These are phyloP conservation scores for Sporothrix schenckii DNA, from an alignment of 2,329 filamentous ascomycete genomes.

Conservation along the genomic window DNA sequence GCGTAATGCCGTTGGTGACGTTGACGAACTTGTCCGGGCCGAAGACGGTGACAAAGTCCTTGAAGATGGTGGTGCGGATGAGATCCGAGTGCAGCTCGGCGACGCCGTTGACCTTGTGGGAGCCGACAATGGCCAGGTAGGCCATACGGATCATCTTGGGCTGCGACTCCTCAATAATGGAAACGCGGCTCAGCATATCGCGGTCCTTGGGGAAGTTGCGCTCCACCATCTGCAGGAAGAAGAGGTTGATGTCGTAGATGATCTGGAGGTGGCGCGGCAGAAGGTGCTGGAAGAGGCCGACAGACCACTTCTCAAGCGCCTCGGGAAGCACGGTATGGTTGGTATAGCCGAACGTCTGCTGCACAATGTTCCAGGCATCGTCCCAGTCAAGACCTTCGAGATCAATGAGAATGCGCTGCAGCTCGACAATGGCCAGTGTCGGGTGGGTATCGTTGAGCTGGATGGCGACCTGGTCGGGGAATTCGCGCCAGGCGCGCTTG, in stretches of 20 bases:
- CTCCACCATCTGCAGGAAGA: slow-evolving; percentile 89
- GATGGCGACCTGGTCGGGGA: slow-evolving; percentile 92
- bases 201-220: slow-evolving; percentile 86
- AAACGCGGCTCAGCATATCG: slow-evolving; percentile 83
- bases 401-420: slow-evolving; percentile 90
- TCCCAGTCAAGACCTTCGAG: slow-evolving; percentile 92
- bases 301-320: slow-evolving; percentile 97
- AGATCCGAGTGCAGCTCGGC: slow-evolving; percentile 96
- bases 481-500: slow-evolving; percentile 85
- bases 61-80: slow-evolving; percentile 99
- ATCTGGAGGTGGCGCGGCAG: slow-evolving; percentile 94
- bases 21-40: slow-evolving; percentile 98
- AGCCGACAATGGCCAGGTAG: slow-evolving; percentile 89
- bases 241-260: slow-evolving; percentile 97
- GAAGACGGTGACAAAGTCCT: slow-evolving; percentile 94
- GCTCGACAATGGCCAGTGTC: slow-evolving; percentile 91
- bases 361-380: slow-evolving; percentile 82
- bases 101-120: slow-evolving; percentile 98
- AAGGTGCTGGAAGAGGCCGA: slow-evolving; percentile 86
- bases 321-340: slow-evolving; percentile 98
- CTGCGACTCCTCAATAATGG: slow-evolving; percentile 94
- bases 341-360: slow-evolving; percentile 85
- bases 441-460: slow-evolving; percentile 98
- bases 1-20: slow-evolving; percentile 97
- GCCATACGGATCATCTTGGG: slow-evolving; percentile 99